Conservation (phyloP, 495 filamentous ascomycete genomes). For the Aspergillus wentii region DNA sequence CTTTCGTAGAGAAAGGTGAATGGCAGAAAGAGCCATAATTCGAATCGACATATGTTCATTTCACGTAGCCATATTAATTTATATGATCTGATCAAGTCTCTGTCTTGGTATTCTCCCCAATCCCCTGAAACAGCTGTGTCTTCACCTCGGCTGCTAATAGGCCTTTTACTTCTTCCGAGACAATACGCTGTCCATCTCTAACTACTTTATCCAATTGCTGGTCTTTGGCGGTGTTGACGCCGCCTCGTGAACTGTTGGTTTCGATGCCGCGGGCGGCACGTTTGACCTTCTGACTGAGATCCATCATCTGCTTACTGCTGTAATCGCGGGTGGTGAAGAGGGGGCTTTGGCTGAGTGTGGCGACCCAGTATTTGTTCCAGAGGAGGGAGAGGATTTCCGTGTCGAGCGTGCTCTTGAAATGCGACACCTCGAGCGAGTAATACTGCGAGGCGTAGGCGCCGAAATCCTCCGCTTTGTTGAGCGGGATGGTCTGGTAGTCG, state of each 20-base stretch:
- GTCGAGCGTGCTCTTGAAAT: constrained; percentile 92
- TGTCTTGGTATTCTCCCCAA: constrained; percentile 32
- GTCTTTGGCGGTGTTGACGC: constrained; percentile 39
- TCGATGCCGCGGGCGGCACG: constrained; percentile 52
- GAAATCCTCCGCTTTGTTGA: constrained; percentile 92
- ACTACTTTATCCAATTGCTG: constrained; percentile 74
- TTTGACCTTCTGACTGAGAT: constrained; percentile 74
- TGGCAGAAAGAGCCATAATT: no score
- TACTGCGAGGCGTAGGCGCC: constrained; percentile 87
- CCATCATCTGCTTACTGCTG: constrained; percentile 84
- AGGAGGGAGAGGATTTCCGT: constrained; percentile 76
- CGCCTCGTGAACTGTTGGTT: constrained; percentile 28
- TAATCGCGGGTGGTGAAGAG: constrained; percentile 92
- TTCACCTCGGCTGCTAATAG: constrained; percentile 80
- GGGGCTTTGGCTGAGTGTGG: constrained; percentile 92
- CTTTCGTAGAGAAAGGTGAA: no score
- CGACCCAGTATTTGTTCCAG: constrained; percentile 99
- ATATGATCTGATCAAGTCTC: not conserved
- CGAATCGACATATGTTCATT: no score
- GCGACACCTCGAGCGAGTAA: constrained; percentile 83
- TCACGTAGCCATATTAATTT: no score
- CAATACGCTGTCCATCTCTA: constrained; percentile 72
- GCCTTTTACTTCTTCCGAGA: constrained; percentile 80
- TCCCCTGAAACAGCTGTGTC: constrained; percentile 72
- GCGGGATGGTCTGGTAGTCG: constrained; percentile 64